These are phyloP conservation scores for Gardenia jasminoides DNA, from an alignment of 257 asterid species.

Conservation along the genomic window DNA sequence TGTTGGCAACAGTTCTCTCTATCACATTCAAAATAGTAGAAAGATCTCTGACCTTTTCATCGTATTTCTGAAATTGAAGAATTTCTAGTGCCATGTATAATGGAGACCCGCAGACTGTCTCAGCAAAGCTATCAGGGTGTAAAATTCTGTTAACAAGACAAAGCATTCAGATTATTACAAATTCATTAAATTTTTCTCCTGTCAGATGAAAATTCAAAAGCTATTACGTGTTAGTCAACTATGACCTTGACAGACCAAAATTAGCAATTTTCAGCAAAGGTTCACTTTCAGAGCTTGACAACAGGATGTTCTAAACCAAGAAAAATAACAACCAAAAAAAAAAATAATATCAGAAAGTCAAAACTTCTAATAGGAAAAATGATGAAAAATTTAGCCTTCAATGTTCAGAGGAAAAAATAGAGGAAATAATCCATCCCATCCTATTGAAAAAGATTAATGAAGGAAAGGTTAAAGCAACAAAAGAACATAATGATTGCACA, in stretches of 20 bases:
- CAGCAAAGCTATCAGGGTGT: slow-evolving; percentile 36
- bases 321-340: no score
- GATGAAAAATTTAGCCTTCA: not conserved
- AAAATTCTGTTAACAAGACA: slow-evolving; percentile 34
- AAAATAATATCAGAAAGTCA: not conserved
- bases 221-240: not conserved
- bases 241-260: slow-evolving; percentile 60
- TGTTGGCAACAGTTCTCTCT: not conserved
- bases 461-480: not conserved
- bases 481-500: not conserved
- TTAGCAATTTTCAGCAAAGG: slow-evolving; percentile 54
- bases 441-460: not conserved
- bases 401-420: not conserved
- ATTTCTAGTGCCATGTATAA: slow-evolving; percentile 64
- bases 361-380: not conserved
- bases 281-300: slow-evolving; percentile 33
- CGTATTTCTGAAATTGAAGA: slow-evolving; percentile 49
- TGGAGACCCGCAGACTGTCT: slow-evolving; percentile 52
- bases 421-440: not conserved
- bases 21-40: not conserved
- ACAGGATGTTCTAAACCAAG: slow-evolving; percentile 45
- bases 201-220: not conserved
- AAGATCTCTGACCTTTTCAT: slow-evolving; percentile 39
- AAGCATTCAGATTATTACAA: slow-evolving; percentile 6
- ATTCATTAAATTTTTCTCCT: not conserved